These are phyloP conservation scores for Spatholobus suberectus DNA, from an alignment of 306 rosid species.

Conservation along the genomic window DNA sequence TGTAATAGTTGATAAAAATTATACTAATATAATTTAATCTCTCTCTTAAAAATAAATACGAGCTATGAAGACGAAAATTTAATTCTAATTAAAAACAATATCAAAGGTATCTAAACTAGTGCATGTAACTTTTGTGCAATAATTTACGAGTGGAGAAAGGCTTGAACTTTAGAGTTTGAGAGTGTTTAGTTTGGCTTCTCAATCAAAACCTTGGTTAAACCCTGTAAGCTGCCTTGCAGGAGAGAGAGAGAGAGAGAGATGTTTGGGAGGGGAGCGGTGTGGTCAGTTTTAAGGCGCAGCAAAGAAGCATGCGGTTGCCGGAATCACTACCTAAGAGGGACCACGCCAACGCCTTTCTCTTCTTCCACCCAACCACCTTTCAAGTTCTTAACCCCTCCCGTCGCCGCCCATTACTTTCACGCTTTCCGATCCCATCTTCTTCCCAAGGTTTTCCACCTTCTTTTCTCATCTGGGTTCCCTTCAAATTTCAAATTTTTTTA, in stretches of 20 bases:
- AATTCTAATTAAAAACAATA: too few relatives aligned
- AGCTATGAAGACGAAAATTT: too few relatives aligned
- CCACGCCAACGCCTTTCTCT: constrained; percentile 8
- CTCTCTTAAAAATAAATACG: too few relatives aligned
- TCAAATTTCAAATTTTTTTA: background rate
- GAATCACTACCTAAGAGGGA: constrained; percentile 18
- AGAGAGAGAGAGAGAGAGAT: constrained; percentile 15
- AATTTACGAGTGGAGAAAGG: too few relatives aligned
- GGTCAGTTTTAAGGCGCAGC: constrained; percentile 35
- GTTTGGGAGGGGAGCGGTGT: constrained; percentile 35
- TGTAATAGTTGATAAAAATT: too few relatives aligned
- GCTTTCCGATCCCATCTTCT: constrained; percentile 35
- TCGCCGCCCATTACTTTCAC: constrained; percentile 32
- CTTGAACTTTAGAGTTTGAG: too few relatives aligned
- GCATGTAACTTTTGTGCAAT: too few relatives aligned
- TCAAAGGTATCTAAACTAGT: too few relatives aligned
- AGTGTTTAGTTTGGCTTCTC: too few relatives aligned
- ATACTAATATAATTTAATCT: too few relatives aligned
- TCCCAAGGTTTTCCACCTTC: constrained; percentile 36
- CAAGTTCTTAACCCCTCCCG: constrained; percentile 17
- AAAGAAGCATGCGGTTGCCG: constrained; percentile 33
- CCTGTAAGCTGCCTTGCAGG: too few relatives aligned
- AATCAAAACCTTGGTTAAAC: constrained; percentile 41
- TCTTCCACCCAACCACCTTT: constrained; percentile 19
- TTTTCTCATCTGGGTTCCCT: background rate